Base-by-base conservation (phyloP, 331 rosid genomes). In the Quercus phellos region DNA sequence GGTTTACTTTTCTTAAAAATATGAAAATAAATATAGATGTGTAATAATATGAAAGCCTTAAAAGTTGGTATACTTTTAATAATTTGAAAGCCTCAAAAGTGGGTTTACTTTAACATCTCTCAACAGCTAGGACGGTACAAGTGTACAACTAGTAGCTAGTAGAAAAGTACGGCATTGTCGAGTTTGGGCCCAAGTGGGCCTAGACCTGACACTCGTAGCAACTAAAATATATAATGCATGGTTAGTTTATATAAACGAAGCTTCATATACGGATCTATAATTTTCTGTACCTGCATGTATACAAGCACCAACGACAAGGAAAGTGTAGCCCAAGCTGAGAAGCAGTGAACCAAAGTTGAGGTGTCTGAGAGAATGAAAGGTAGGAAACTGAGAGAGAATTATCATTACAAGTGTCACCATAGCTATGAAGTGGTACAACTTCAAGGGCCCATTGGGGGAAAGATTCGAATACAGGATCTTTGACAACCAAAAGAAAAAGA, bases 401-500 rank as follows among this genome's bases (percentile, higher is more conserved):
- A 91, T 82, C 98, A 91, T 93, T 18, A 84, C 89, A 76, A 77
- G 74, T 3, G 95, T 91, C 88, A 88, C 98, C 97, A 93, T 88
- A 71, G 98, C 95, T 81, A 93, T 88, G 82, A 93, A 93, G 38
- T 93, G 80, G 73, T 91, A 93, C 89, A 93, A 46, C 74, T 88
- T 93, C 81, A 93, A 78, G 14, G 90, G 14, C 73, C 98, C 98
- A 63, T 88, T 69, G 3, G 95, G 95, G 63, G 79, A 79, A 17
- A 93, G 46, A 12, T 71, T 87, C 32, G 90, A 77, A 84, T 93
- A 93, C 86, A 93, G 78, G 43, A 93, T 90, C 98, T 93, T 76
- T 50, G 60, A 73, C 64, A 50, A 64, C 53, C 66, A 11, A 64
- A 2, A 58, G 42, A 17, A 10, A 34, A 18, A 27, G 3, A 17